Evolutionary conservation across 208 protist species (phyloP), one percentile per base, ranked within the genome.

Genomic region (Crithidia bombi): DNA sequence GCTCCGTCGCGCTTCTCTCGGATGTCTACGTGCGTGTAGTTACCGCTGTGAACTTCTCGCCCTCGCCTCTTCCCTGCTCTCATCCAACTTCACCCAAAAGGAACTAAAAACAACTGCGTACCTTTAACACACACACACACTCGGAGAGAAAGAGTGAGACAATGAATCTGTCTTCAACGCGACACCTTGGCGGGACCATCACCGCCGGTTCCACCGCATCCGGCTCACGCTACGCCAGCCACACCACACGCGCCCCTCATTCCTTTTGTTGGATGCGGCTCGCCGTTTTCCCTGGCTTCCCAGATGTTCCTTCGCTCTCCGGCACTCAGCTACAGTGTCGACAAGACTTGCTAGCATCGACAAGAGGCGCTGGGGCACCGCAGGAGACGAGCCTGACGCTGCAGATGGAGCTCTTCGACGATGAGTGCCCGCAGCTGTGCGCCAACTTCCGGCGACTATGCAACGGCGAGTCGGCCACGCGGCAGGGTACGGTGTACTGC

Each of bases 331-430:
- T 92, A 59, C 87, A 95, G 73, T 41, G 51, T 44, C 33, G 71
- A 1, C 30, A 79, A 17, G 81, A 86, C 51, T 35, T 91, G 30
- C 39, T 85, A 39, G 58, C 63, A 15, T 86, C 85, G n/a, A 86
- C 83, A 14, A 58, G 50, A n/a, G 78, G 77, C 19, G 83, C 85
- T 12, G 84, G 82, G n/a, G 33, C 72, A 0, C 73, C 81, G 1
- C 36, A 71, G 25, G 52, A 65, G 21, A 21, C 52, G 9, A 62
- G 57, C 17, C 32, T 93, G n/a, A 21, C 66, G 17, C 72, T 96
- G 9, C 56, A 87, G 56, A 86, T 96, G 61, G 91, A 96, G 58
- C 77, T 96, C 7, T 96, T 92, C 69, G 85, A 91, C 54, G 84
- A 93, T 61, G 88, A 93, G 62, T 84, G 79, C 28, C 91, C 91